phyloP scores from a whole-genome alignment of 1,284 basidiomycete species.

The Taiwanofungus camphoratus region DNA sequence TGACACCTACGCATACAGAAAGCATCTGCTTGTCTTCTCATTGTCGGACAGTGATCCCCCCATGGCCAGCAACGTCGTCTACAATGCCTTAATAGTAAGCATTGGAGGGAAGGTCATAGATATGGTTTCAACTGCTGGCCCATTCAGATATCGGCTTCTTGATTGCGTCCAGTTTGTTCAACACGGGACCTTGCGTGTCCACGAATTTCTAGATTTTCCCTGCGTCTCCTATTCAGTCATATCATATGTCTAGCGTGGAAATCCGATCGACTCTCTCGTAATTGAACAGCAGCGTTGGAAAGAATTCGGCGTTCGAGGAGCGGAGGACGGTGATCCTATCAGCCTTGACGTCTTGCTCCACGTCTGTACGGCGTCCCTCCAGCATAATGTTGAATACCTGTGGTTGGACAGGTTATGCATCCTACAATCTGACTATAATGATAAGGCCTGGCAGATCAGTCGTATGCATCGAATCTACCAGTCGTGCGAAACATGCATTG shows the following conservation, averaged over 20 bases:
- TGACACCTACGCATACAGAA: no score
- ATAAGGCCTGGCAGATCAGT: constrained; percentile 17
- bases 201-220: not conserved
- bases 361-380: constrained; percentile 8
- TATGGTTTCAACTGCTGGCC: not conserved
- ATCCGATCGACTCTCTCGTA: constrained; percentile 1
- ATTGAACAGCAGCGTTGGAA: not conserved
- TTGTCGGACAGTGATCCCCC: no score
- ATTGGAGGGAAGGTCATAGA: no score
- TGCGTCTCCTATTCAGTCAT: constrained; percentile 6
- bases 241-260: constrained; percentile 14
- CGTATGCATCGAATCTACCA: constrained; percentile 13
- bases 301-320: constrained; percentile 11
- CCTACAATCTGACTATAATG: constrained; percentile 11
- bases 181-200: not conserved
- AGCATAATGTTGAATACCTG: constrained; percentile 7
- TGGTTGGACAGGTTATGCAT: constrained; percentile 17
- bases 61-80: no score
- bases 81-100: no score
- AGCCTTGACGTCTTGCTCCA: constrained; percentile 10
- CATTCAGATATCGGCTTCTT: not conserved
- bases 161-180: not conserved
- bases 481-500: constrained; percentile 8
- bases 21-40: no score
- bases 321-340: constrained; percentile 12